phyloP scores from a whole-genome alignment of 1,284 basidiomycete species.

The Ustilago lituana region DNA sequence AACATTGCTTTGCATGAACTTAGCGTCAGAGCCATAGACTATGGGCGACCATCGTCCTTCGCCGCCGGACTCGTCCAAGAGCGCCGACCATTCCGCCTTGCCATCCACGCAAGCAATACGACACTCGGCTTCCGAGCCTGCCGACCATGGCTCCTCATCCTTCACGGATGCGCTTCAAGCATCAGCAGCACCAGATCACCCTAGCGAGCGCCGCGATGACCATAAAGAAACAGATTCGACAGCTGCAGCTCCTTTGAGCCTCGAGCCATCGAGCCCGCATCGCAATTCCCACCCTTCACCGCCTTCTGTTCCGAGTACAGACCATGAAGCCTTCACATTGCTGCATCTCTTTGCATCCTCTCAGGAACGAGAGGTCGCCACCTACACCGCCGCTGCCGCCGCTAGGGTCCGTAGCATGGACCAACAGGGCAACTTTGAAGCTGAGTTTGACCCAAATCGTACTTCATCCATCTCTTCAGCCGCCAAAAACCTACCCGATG shows the following conservation, averaged over 20 bases:
- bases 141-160: not conserved
- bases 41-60: conserved; percentile 10
- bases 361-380: conserved; percentile 7
- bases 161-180: not conserved
- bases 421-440: conserved; percentile 14
- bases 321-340: conserved; percentile 18
- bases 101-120: conserved; percentile 18
- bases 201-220: not conserved
- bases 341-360: conserved; percentile 11
- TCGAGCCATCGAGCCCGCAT: not conserved
- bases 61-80: not conserved
- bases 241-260: too few species aligned
- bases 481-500: conserved; percentile 25
- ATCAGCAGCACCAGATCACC: not conserved
- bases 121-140: conserved; percentile 34
- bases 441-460: conserved; percentile 14
- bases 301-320: conserved; percentile 4
- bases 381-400: conserved; percentile 30
- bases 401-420: conserved; percentile 17
- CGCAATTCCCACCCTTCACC: not conserved
- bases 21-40: not conserved
- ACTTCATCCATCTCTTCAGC: conserved; percentile 12
- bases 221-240: too few species aligned
- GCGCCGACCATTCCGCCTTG: conserved; percentile 5
- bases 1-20: too few species aligned